Evolutionary conservation across 2,329 filamentous ascomycete species (phyloP), one percentile per base, ranked within the genome.

Genomic region (Penicillium janthinellum): DNA sequence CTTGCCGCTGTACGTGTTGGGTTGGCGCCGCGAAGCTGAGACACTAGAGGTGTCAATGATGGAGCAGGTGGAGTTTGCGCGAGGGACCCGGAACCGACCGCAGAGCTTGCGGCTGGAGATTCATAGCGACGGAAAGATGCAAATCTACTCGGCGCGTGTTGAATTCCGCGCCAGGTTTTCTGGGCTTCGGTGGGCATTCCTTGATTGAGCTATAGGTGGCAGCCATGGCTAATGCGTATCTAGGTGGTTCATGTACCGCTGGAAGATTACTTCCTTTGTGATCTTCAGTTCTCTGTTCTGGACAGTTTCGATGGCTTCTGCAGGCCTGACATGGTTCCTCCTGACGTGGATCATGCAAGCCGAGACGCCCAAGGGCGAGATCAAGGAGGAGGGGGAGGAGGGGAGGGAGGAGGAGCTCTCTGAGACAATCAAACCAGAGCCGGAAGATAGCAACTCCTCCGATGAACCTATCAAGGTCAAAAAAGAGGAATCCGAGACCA

Each of bases 211-310:
- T 7, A 15, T 47, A 25, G 42, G 47, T 50, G 48, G 12, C 25
- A 14, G 20, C 22, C 8, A 15, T 58, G 35, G 52, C 70, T 73
- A 58, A 75, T 54, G 34, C 14, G 20, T 37, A 56, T 17, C 54
- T 59, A 82, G 90, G 51, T 95, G 90, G 86, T 69, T 93, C 57
- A 96, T 99, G 90, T 95, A 95, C 70, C 88, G 91, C 62, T 89
- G 94, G 78, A 86, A 90, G 12, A 70, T 95, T 38, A 74, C 86
- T 1, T 87, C 87, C 5, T 92, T 92, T 59, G 54, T 90, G 0
- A 70, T 88, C 0, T 90, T 92, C 68, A 90, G 88, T 0, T 75
- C 80, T 0, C 67, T 85, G 0, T 97, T 97, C 75, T 98, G 93
- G 92, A 72, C 79, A 1, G 85, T 86, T 12, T 92, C 94, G 71